Base-by-base conservation (phyloP, 345 rosid genomes). In the Hypericum perforatum region DNA sequence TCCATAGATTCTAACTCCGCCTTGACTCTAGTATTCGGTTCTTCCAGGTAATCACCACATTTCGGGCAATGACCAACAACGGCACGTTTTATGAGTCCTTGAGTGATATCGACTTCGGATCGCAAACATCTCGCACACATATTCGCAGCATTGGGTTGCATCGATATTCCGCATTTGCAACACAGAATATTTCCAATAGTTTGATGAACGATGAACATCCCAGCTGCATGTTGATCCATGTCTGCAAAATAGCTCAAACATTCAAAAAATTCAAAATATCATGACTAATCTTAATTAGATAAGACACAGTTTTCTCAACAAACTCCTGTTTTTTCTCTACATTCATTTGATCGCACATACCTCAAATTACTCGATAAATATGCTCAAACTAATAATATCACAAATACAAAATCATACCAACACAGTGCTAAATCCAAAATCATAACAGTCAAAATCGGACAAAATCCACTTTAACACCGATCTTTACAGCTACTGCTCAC, bases 81-180 rank as follows among this genome's bases (percentile, higher is more conserved):
- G 6, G 62, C 73, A 39, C 69, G 72, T 75, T 78, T 81, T 43
- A 54, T 70, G 11, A 81, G 62, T 7, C 82, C 88, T 74, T 76
- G 84, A 0, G 88, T 81, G 37, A 81, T 81, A 46, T 81, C 84
- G 2, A 78, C 78, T 53, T 82, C 84, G 0, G 80, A 74, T 22
- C 77, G 76, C 54, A 82, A 61, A 62, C 84, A 82, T 7, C 68
- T 78, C 15, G 74, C 78, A 4, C 88, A 76, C 84, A 82, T 81
- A 57, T 76, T 82, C 0, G 82, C 82, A 43, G 77, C 72, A 52
- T 78, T 82, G 10, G 82, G 82, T 9, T 63, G 70, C 79, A 82
- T 78, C 0, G 61, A 70, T 43, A 82, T 63, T 58, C 88, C 88
- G 13, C 84, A 82, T 42, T 78, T 78, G 62, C 87, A 78, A 36